Base-by-base conservation (phyloP, 1,139 yeast genomes). In the Scheffersomyces quercinus region DNA sequence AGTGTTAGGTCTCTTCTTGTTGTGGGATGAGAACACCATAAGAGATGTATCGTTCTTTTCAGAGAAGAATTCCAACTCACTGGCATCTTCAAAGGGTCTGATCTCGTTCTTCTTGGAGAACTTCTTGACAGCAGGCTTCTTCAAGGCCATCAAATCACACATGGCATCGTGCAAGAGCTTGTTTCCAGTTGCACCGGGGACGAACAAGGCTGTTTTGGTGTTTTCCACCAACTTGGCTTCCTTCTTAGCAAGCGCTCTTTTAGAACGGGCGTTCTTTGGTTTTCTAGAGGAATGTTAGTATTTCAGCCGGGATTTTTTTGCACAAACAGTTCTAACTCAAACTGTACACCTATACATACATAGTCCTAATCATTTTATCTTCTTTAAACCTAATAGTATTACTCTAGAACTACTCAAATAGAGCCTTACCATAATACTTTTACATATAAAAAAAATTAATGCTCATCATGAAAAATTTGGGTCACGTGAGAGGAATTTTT, bases 191-290 rank as follows among this genome's bases (percentile, higher is more conserved):
- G 88, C 73, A 4, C 99, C 99, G 16, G 97, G 97, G 37, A 93
- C 84, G 60, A 93, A 93, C 46, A 93, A 76, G 0, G 97, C 98
- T 44, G 82, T 79, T 69, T 95, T 95, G 52, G 87, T 83, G 65
- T 93, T 91, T 65, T 93, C 99, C 11, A 85, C 86, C 42, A 89
- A 68, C 70, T 90, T 93, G 45, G 98, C 83, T 59, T 89, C 97
- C 56, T 82, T 85, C 59, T 87, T 86, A 49, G 91, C 96, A 55
- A 91, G 65, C 11, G 96, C 98, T 65, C 99, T 83, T 73, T 95
- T 95, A 44, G 97, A 82, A 62, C 99, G 89, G 46, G 97, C 97
- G 62, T 86, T 93, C 70, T 90, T 91, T 38, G 99, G 98, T 53
- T 74, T 75, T 35, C 68, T 57, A 14, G 8, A 14, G 20, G 7